Base-by-base conservation (phyloP, 164 flowering plant genomes). In the Buxus sempervirens region DNA sequence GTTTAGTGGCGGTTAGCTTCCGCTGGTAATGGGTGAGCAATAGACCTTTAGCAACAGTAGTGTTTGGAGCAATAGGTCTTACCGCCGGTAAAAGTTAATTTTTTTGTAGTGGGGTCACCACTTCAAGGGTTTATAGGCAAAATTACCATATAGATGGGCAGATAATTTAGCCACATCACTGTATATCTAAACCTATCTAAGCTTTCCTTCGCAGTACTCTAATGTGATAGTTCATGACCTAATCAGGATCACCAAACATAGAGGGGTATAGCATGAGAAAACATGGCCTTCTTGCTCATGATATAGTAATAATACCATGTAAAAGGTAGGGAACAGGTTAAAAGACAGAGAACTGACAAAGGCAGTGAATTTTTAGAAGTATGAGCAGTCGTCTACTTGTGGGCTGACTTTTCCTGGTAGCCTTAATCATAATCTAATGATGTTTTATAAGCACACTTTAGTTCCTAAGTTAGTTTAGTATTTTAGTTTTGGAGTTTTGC, bases 361-460 rank as follows among this genome's bases (percentile, higher is more conserved):
- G 70, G 83, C 90, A 86, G 93, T 86, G 93, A 91, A 88, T 89
- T 82, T 91, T 89, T 91, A 60, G 96, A 78, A 82, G 82, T 78
- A 73, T 64, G 95, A 78, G 86, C 71, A 73, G 89, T 73, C 96
- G 91, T 88, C 90, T 68, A 70, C 82, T 90, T 84, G 88, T 88
- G 96, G 81, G 97, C 97, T 92, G 97, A 92, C 97, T 88, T 92
- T 83, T 81, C 68, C 81, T 76, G 75, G 67, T 36, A 71, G 62
- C 63, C 76, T 80, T 86, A 87, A 87, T 92, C 89, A 90, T 92
- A 92, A 83, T 90, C 90, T 86, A 87, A 90, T 90, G 41, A 87
- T 88, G 86, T 66, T 69, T 45, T 65, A 28, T 42, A 63, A 53
- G 22, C 62, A 60, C 63, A 66, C 79, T 83, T 79, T 72, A 82